A percentile compares a stretch with the other conserved stretches of the same genome.
Conservation (phyloP, 306 rosid species). For the Luffa aegyptiaca region DNA sequence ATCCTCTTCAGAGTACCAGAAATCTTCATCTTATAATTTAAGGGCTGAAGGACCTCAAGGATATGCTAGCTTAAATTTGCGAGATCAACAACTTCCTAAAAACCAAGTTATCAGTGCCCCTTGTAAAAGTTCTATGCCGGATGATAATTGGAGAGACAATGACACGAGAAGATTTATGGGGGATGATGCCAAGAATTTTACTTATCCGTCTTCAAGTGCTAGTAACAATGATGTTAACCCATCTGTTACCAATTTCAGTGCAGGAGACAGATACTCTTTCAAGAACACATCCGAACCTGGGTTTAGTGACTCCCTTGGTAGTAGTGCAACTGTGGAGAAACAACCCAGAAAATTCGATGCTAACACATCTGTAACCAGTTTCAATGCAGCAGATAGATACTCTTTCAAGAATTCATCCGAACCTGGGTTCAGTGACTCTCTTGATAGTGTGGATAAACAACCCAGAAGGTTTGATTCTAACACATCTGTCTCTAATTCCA, state of each 20-base stretch:
- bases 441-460: slow-evolving; percentile 26
- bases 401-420: slow-evolving; percentile 29
- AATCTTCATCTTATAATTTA: slow-evolving; percentile 16
- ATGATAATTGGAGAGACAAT: slow-evolving; percentile 18
- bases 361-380: slow-evolving; percentile 6
- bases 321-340: slow-evolving; percentile 20
- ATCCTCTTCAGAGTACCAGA: slow-evolving; percentile 37
- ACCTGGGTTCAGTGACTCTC: slow-evolving; percentile 22
- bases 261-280: slow-evolving; percentile 25
- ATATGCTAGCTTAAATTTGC: slow-evolving; percentile 15
- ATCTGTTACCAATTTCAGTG: slow-evolving; percentile 22
- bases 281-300: slow-evolving; percentile 31
- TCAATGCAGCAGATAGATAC: slow-evolving; percentile 25
- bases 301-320: slow-evolving; percentile 20
- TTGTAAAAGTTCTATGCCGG: slow-evolving; percentile 24
- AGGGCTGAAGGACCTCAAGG: slow-evolving; percentile 31
- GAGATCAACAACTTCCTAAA: slow-evolving; percentile 26
- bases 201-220: slow-evolving; percentile 26
- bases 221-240: slow-evolving; percentile 21
- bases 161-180: slow-evolving; percentile 25
- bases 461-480: slow-evolving; percentile 19
- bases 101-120: slow-evolving; percentile 17
- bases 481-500: slow-evolving; percentile 20
- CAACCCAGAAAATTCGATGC: slow-evolving; percentile 27
- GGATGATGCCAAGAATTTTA: slow-evolving; percentile 18